Base-by-base conservation (phyloP, 2,329 filamentous ascomycete species). In the Colletotrichum truncatum region DNA sequence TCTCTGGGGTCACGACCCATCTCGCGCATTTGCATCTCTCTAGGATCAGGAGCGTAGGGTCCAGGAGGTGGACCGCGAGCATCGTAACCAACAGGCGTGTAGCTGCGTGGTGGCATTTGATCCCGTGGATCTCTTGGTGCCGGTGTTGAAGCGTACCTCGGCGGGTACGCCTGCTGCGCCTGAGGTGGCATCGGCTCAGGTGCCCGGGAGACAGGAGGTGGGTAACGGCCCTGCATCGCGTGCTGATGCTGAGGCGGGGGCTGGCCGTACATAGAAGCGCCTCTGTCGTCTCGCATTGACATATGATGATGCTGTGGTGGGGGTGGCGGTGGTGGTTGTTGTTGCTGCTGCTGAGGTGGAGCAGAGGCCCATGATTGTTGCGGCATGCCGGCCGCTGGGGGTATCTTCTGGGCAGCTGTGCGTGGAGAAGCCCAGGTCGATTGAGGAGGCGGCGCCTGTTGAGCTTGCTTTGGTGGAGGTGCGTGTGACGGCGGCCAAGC, bases 51-150 rank as follows among this genome's bases (percentile, higher is more conserved):
- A n/a, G 72, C 74, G 3, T 75, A 73, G 8, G 73, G 72, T 7
- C 74, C 75, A 10, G 76, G 76, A 54, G 81, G 82, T 1, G 74
- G 78, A 6, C 76, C 78, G 14, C 82, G 76, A 6, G 62, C 67
- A 26, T 85, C 82, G 57, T 84, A 84, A 2, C 70, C 68, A 10
- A 76, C 78, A 3, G 83, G 82, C 2, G 83, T 84, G 69, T 82
- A 84, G 69, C 81, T 84, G 18, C 83, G 79, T 1, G 75, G 74
- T 1, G 79, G 78, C 16, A 78, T 75, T 9, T 83, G 78, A 64
- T 84, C 82, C 43, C 82, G 78, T 48, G 79, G 75, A 28, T 77
- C 77, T 10, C 73, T 75, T 5, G 81, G 80, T 2, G 73, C 79
- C 2, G 83, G 79, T 4, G 82, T 80, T 12, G n/a, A n/a, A n/a